Base-by-base conservation (phyloP, 1,284 basidiomycete genomes). In the Marasmius fiardii region DNA sequence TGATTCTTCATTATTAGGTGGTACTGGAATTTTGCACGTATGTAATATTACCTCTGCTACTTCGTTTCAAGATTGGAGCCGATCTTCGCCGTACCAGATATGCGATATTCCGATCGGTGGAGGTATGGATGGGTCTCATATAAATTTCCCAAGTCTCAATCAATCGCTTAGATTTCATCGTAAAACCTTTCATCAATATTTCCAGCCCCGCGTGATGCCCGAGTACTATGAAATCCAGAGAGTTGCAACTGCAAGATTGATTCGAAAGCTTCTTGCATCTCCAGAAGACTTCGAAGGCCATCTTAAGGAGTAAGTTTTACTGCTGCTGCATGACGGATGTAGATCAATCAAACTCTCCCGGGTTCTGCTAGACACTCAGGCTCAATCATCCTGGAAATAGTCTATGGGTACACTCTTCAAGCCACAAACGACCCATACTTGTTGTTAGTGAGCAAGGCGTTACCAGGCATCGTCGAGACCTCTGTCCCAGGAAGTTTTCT, bases 21-120 rank as follows among this genome's bases (percentile, higher is more conserved):
- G 62, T 59, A 58, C 12, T 71, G 68, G 66, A 63, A 69, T 51
- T 64, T 71, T 48, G 66, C 60, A 1, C 65, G 20, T 47, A 28
- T 31, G 47, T 4, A 10, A 31, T 12, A 31, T 2, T 28, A 18
- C 26, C 11, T 49, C 21, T 10, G 18, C 18, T 28, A 5, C 28
- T 49, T 16, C 26, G n/a, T 20, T 11, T n/a, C 7, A 4, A 20
- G 16, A 20, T n/a, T 20, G 16, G 16, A 41, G 11, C n/a, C n/a
- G n/a, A n/a, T 20, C 2, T 14, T 41, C 3, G 7, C 14, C n/a
- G 6, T 41, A 7, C 7, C n/a, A 49, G 26, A 28, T 18, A 41
- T 41, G 39, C 4, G 16, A n/a, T n/a, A 41, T 16, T 41, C 39
- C n/a, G 39, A 41, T n/a, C 7, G 7, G n/a, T 41, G 39, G 39